Conservation (phyloP, 2,329 filamentous ascomycete genomes). For the Penicillium hesseltinei region DNA sequence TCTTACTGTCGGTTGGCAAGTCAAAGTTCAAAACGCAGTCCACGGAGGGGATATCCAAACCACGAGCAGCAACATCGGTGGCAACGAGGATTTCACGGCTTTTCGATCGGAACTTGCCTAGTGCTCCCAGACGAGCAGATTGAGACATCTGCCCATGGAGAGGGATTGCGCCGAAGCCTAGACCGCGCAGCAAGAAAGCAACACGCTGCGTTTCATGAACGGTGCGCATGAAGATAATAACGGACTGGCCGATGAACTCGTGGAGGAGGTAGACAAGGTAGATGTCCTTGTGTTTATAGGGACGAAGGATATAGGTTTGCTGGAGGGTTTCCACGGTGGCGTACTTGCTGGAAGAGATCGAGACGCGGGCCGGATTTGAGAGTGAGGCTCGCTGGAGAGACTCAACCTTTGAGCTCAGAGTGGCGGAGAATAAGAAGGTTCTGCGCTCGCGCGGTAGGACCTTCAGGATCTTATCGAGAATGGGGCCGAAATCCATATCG, state of each 20-base stretch:
- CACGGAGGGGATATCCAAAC: slow-evolving; percentile 89
- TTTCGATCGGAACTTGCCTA: slow-evolving; percentile 83
- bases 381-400: slow-evolving; percentile 86
- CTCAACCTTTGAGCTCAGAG: slow-evolving; percentile 91
- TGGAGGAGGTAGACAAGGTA: slow-evolving; percentile 85
- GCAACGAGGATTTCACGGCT: slow-evolving; percentile 82
- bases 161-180: slow-evolving; percentile 88
- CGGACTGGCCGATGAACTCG: slow-evolving; percentile 79
- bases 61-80: slow-evolving; percentile 89
- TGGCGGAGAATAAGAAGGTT: slow-evolving; percentile 91
- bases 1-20: slow-evolving; percentile 79
- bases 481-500: slow-evolving; percentile 90
- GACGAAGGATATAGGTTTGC: slow-evolving; percentile 83
- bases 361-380: slow-evolving; percentile 77
- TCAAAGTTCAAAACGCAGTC: slow-evolving; percentile 86
- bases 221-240: slow-evolving; percentile 88
- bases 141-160: slow-evolving; percentile 91
- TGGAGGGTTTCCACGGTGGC: slow-evolving; percentile 87
- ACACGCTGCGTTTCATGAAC: slow-evolving; percentile 87
- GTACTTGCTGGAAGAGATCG: slow-evolving; percentile 78
- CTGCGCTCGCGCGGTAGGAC: slow-evolving; percentile 73
- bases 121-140: slow-evolving; percentile 76
- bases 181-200: slow-evolving; percentile 74
- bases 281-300: slow-evolving; percentile 82
- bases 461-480: slow-evolving; percentile 89